These are phyloP conservation scores for Rhizoctonia solani DNA, from an alignment of 1,284 basidiomycete species.

Conservation along the genomic window DNA sequence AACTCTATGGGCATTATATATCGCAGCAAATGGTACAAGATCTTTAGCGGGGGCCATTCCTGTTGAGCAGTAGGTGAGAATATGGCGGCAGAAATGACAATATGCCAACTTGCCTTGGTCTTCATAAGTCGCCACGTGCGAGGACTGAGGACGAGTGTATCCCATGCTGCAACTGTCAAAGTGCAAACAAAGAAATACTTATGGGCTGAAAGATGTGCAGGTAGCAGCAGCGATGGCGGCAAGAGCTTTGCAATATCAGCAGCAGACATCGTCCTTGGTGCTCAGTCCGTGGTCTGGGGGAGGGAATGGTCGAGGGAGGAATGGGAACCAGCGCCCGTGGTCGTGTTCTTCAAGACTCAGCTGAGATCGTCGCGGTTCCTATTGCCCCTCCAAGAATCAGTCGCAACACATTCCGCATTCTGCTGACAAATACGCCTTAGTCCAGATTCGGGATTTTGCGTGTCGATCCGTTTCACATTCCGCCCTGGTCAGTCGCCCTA, in stretches of 20 bases:
- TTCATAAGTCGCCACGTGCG: constrained; percentile 71
- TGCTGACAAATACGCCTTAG: background rate
- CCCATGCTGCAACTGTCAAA: constrained; percentile 82
- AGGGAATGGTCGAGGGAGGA: constrained; percentile 47
- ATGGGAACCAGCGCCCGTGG: constrained; percentile 10
- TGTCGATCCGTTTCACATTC: constrained; percentile 4
- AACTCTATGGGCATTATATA: constrained; percentile 77
- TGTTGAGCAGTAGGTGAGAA: background rate
- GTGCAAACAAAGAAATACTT: constrained; percentile 86
- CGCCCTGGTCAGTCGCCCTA: too few species aligned
- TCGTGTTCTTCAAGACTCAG: constrained; percentile 8
- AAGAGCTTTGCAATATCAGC: constrained; percentile 36
- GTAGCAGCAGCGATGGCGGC: constrained; percentile 47
- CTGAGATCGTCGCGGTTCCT: constrained; percentile 19
- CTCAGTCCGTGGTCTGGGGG: too few species aligned
- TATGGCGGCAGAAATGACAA: too few species aligned
- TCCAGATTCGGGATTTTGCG: background rate
- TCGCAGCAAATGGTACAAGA: constrained; percentile 71
- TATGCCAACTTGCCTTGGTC: constrained; percentile 45
- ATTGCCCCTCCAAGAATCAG: too few species aligned
- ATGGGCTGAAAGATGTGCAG: constrained; percentile 75
- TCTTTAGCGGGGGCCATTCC: constrained; percentile 75
- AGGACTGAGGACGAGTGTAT: constrained; percentile 77
- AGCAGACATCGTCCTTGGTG: constrained; percentile 32
- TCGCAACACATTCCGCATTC: background rate